These are phyloP conservation scores for Naganishia friedmannii DNA, from an alignment of 768 basidiomycete species.

Conservation along the genomic window DNA sequence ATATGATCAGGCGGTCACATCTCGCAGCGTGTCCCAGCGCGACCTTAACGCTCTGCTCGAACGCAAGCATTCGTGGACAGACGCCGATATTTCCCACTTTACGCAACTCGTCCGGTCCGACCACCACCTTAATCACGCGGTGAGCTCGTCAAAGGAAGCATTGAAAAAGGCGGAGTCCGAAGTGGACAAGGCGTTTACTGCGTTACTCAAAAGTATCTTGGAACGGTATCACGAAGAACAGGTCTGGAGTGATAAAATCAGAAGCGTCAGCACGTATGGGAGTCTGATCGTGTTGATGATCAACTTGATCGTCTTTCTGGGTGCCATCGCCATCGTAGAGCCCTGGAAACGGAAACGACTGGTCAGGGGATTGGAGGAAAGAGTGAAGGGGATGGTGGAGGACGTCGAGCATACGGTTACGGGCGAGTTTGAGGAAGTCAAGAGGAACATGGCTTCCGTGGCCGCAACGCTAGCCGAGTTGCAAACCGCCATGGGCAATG, in stretches of 20 bases:
- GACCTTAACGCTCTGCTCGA: constrained; percentile 92
- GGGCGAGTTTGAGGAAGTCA: constrained; percentile 31
- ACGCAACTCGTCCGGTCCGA: constrained; percentile 86
- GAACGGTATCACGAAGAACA: constrained; percentile 93
- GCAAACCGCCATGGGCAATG: not conserved
- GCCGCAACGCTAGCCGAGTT: constrained; percentile 11
- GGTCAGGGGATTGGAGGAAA: constrained; percentile 82
- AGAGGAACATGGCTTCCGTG: constrained; percentile 31
- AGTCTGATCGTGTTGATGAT: constrained; percentile 77
- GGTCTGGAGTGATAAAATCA: constrained; percentile 98
- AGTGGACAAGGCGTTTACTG: constrained; percentile 79
- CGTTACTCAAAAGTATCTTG: constrained; percentile 82
- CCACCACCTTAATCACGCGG: constrained; percentile 78
- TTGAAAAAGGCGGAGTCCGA: constrained; percentile 70
- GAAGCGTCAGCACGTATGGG: constrained; percentile 90
- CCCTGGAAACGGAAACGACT: constrained; percentile 90
- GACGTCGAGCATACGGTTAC: constrained; percentile 56
- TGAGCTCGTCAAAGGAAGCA: constrained; percentile 65
- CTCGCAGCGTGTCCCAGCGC: constrained; percentile 81
- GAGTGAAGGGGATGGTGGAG: constrained; percentile 61
- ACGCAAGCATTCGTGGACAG: constrained; percentile 91
- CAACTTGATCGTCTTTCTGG: constrained; percentile 83
- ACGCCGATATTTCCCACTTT: constrained; percentile 78
- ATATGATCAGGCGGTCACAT: constrained; percentile 73
- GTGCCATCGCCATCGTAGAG: constrained; percentile 86